Evolutionary conservation across 768 basidiomycete species (phyloP), one percentile per base, ranked within the genome.

Genomic region (Daedaleopsis sinensis): DNA sequence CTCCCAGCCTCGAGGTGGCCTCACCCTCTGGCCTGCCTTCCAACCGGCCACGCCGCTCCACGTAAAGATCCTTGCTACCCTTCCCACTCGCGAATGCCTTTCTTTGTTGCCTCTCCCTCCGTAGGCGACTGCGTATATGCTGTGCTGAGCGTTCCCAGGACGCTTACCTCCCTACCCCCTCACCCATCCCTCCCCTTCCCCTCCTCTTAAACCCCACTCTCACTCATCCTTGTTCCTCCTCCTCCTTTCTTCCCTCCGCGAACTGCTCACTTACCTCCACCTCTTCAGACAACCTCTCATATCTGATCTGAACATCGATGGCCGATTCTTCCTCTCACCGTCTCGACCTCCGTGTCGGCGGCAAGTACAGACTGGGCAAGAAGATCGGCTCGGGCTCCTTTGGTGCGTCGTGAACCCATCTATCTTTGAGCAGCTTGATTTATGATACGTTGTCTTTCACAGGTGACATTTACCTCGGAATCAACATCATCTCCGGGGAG

Each of bases 351-450:
- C 84, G 92, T 67, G 92, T 94, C 49, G 93, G 93, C 70, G 93
- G 93, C 69, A 94, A 98, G 79, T 98, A 98, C 82, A 87, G 96
- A 71, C 88, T 98, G 66, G 96, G 96, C 63, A 97, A 97, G 85
- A 98, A 98, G 90, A 98, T 98, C 71, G 96, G 96, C 65, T 96
- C 94, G 37, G 96, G 96, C 65, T 98, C 96, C 48, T 98, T 98
- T 71, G 94, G 96, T 96, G 70, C 72, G 90, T 81, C 42, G 8
- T 24, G 24, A 16, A 27, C 16, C 47, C 32, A n/a, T n/a, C 16
- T 23, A 55, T 37, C 42, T 35, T 24, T 55, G 43, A 15, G 36
- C 12, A 21, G 10, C 37, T 62, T 21, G 38, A 50, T 53, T 59
- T 46, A 42, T 67, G 23, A 70, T 18, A 42, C 18, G 3, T 42